phyloP scores from a whole-genome alignment of 2,329 filamentous ascomycete genomes.

The Monosporascus sp. region DNA sequence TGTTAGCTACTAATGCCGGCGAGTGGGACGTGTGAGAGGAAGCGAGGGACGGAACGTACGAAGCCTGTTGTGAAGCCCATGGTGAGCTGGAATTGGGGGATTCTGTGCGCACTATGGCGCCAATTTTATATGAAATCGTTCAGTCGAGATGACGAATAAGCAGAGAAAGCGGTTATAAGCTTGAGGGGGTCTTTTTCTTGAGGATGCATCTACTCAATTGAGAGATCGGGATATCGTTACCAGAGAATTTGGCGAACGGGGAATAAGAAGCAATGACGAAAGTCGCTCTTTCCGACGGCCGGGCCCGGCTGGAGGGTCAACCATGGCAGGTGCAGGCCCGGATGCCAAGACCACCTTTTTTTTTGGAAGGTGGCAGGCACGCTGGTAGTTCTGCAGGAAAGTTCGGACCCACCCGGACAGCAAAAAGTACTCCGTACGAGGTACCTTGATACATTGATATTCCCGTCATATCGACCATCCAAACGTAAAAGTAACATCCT shows the following conservation, averaged over 20 bases:
- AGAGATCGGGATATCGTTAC: neutral
- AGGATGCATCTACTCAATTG: too few species aligned
- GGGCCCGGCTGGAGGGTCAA: neutral
- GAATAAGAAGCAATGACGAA: slow-evolving; percentile 13
- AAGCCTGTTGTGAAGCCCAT: slow-evolving; percentile 75
- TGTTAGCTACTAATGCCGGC: neutral
- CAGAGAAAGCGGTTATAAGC: too few species aligned
- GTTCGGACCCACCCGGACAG: too few species aligned
- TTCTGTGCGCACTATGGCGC: slow-evolving; percentile 20
- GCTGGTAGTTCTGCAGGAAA: neutral
- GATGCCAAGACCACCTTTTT: neutral
- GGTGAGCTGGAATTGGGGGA: slow-evolving; percentile 15
- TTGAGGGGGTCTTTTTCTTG: neutral
- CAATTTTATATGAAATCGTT: slow-evolving; percentile 13
- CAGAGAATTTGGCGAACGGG: too few species aligned
- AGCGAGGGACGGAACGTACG: slow-evolving; percentile 42
- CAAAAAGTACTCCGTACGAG: too few species aligned
- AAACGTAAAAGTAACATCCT: slow-evolving; percentile 1
- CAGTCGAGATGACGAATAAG: neutral
- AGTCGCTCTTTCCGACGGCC: slow-evolving; percentile 8
- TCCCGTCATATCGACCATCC: neutral
- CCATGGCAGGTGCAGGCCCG: neutral
- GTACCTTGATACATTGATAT: too few species aligned
- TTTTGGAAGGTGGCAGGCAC: neutral
- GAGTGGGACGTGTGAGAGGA: neutral